These are phyloP conservation scores for Peronosclerospora sorghi DNA, from an alignment of 352 stramenopile species.

Conservation along the genomic window DNA sequence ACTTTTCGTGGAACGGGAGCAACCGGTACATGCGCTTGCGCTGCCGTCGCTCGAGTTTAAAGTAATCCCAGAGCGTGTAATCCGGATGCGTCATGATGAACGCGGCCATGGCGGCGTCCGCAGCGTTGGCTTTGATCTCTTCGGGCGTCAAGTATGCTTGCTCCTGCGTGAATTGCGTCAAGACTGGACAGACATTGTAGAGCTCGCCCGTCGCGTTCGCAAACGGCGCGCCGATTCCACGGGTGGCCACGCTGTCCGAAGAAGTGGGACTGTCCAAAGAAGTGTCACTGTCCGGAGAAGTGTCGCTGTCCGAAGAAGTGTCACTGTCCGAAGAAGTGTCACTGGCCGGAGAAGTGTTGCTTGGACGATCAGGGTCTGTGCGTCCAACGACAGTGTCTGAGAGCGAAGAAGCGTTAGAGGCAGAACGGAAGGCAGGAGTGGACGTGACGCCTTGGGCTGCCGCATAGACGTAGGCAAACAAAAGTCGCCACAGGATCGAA, in stretches of 20 bases:
- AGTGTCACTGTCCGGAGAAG: no score
- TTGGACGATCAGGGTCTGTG: no score
- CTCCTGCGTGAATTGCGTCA: constrained; percentile 6
- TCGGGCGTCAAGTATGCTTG: constrained; percentile 7
- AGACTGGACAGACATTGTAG: constrained; percentile 14
- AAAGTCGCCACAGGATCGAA: no score
- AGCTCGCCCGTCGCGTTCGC: constrained; percentile 1
- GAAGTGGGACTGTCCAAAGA: no score
- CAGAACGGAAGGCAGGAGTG: no score
- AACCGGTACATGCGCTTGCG: constrained; percentile 7
- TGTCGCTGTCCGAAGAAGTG: no score
- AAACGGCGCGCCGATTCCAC: neutral
- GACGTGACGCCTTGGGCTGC: no score
- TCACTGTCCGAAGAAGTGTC: no score
- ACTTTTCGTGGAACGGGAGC: neutral
- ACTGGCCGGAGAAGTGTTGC: no score
- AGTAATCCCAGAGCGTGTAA: constrained; percentile 15
- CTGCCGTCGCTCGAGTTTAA: constrained; percentile 11
- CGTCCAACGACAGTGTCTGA: no score
- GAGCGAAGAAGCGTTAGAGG: no score
- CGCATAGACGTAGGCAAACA: no score
- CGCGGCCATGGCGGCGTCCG: constrained; percentile 11
- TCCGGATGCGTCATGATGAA: constrained; percentile 16
- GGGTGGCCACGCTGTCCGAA: neutral
- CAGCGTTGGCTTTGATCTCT: constrained; percentile 14